These are phyloP conservation scores for Eudorina sp. DNA, from an alignment of 139 green algal species.

Conservation along the genomic window DNA sequence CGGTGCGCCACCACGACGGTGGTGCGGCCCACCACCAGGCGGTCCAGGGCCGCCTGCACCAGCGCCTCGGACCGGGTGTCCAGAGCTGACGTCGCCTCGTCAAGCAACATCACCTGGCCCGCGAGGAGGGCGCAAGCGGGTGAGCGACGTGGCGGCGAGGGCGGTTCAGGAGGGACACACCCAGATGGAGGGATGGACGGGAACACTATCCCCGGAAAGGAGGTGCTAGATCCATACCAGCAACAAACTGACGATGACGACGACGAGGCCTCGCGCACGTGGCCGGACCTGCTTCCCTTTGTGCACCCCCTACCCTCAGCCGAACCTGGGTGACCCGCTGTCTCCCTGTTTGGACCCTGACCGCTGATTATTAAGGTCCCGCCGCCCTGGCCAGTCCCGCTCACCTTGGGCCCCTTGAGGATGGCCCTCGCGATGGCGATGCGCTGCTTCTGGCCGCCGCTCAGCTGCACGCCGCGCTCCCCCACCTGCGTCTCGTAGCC, in stretches of 20 bases:
- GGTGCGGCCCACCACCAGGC: constrained; percentile 67
- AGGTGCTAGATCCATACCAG: no score
- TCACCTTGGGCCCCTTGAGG: constrained; percentile 79
- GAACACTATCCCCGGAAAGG: no score
- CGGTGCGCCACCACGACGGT: constrained; percentile 95
- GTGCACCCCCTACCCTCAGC: no score
- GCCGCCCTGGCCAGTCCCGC: no score
- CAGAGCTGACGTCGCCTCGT: constrained; percentile 91
- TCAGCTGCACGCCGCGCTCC: constrained; percentile 71
- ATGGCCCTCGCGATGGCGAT: constrained; percentile 95
- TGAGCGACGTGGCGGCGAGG: no score
- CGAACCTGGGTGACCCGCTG: no score
- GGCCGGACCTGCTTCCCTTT: no score
- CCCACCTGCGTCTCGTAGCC: constrained; percentile 75
- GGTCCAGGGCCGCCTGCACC: constrained; percentile 71
- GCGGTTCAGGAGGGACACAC: not conserved
- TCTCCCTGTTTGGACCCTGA: no score
- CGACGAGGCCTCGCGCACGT: no score
- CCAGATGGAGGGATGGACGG: not conserved
- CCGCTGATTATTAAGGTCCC: no score
- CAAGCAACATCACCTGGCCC: constrained; percentile 54
- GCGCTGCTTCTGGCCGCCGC: constrained; percentile 91
- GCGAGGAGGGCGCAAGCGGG: no score
- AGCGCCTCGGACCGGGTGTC: constrained; percentile 83
- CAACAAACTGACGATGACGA: no score